Percentiles rank a stretch among this genome's conserved stretches.
These are phyloP conservation scores for Pouteria glomerata DNA, from an alignment of 148 eudicot genomes.

Conservation along the genomic window DNA sequence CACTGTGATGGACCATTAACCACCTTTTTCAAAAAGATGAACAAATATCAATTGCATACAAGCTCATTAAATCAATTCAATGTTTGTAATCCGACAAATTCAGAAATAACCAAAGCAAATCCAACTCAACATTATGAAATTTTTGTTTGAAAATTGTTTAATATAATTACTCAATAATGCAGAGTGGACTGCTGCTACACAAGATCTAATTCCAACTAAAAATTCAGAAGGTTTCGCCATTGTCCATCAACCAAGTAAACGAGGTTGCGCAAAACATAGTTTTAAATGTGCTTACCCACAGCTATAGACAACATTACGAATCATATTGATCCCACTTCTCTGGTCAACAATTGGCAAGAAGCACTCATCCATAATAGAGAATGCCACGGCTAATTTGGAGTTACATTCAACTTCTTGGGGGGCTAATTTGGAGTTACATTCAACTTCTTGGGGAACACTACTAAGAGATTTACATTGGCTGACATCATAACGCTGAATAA, in stretches of 20 bases:
- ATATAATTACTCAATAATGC: neutral
- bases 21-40: neutral
- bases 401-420: too few relatives aligned
- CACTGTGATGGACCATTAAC: too few relatives aligned
- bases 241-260: neutral
- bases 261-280: neutral
- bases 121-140: neutral
- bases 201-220: neutral
- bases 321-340: constrained; percentile 71
- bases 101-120: neutral
- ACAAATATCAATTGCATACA: neutral
- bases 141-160: neutral
- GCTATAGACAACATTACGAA: constrained; percentile 69
- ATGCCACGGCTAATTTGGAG: constrained; percentile 87
- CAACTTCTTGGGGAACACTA: constrained; percentile 37
- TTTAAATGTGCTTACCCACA: constrained; percentile 62
- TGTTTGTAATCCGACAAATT: neutral
- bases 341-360: constrained; percentile 83
- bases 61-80: constrained; percentile 4
- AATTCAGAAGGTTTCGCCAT: constrained; percentile 1
- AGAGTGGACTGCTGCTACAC: neutral
- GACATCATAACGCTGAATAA: constrained; percentile 58
- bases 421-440: constrained; percentile 80
- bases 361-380: constrained; percentile 80
- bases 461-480: constrained; percentile 23